A percentile compares a stretch with the other conserved stretches of the same genome.
phyloP scores from a whole-genome alignment of 345 rosid species.

The Aquilaria yunnanensis region DNA sequence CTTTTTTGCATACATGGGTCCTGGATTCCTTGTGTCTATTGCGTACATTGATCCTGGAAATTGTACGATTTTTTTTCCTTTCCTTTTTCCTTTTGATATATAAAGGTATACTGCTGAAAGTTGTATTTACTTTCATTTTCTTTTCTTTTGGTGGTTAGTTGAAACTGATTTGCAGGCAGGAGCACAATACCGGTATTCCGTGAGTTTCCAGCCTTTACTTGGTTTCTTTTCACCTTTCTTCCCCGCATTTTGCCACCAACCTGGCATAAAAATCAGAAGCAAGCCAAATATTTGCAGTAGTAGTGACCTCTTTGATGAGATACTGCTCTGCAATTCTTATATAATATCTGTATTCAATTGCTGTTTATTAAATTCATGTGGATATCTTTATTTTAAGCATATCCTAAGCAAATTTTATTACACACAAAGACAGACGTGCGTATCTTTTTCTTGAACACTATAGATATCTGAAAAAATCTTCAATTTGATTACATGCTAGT shows the following conservation, averaged over 20 bases:
- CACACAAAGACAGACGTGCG: background rate
- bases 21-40: slow-evolving; percentile 92
- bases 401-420: too few relatives aligned
- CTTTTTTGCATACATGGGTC: slow-evolving; percentile 83
- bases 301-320: too few relatives aligned
- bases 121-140: too few relatives aligned
- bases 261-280: too few relatives aligned
- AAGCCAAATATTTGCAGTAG: too few relatives aligned
- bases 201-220: slow-evolving; percentile 12
- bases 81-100: background rate
- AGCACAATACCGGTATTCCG: slow-evolving; percentile 82
- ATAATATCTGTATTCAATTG: too few relatives aligned
- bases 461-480: background rate
- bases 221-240: too few relatives aligned
- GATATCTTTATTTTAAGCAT: too few relatives aligned
- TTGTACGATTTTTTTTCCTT: slow-evolving; percentile 42
- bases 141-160: slow-evolving; percentile 38
- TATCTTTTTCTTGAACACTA: background rate
- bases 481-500: background rate
- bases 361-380: background rate
- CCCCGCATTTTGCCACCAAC: too few relatives aligned
- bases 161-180: slow-evolving; percentile 97
- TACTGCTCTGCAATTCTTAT: too few relatives aligned
- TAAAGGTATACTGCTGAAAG: too few relatives aligned
- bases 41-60: slow-evolving; percentile 99